phyloP scores from a whole-genome alignment of 2,329 filamentous ascomycete species.

The Aspergillus sp. region DNA sequence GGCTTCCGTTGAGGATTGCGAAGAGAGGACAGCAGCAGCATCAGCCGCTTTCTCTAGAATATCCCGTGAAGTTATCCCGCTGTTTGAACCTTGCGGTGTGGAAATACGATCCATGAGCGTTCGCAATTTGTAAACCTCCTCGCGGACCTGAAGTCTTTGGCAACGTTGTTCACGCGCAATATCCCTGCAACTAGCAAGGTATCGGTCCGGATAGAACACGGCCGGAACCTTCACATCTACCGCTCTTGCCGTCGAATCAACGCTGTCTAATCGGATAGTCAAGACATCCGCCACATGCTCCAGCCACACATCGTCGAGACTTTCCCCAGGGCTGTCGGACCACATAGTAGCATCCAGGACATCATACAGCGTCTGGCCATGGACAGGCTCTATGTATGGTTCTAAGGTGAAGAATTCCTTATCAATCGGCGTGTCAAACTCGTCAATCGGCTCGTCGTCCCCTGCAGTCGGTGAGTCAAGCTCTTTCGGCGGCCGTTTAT shows the following conservation, averaged over 20 bases:
- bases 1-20: slow-evolving; percentile 19
- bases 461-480: background rate
- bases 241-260: slow-evolving; percentile 29
- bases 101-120: slow-evolving; percentile 32
- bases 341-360: slow-evolving; percentile 54
- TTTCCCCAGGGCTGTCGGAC: slow-evolving; percentile 39
- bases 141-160: slow-evolving; percentile 33
- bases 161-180: slow-evolving; percentile 49
- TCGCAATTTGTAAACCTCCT: slow-evolving; percentile 35
- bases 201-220: slow-evolving; percentile 60
- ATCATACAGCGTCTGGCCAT: slow-evolving; percentile 52
- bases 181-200: slow-evolving; percentile 53
- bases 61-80: slow-evolving; percentile 27
- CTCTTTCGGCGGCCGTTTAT: slow-evolving; percentile 29
- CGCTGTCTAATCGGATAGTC: slow-evolving; percentile 47
- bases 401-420: slow-evolving; percentile 42
- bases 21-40: slow-evolving; percentile 27
- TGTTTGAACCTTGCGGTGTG: slow-evolving; percentile 18
- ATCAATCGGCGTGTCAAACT: slow-evolving; percentile 1
- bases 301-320: slow-evolving; percentile 48
- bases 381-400: slow-evolving; percentile 36
- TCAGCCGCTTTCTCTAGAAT: slow-evolving; percentile 38
- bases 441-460: background rate
- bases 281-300: slow-evolving; percentile 55
- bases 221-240: slow-evolving; percentile 54